Conservation (phyloP, 106 monocot species). For the Acorus gramineus region DNA sequence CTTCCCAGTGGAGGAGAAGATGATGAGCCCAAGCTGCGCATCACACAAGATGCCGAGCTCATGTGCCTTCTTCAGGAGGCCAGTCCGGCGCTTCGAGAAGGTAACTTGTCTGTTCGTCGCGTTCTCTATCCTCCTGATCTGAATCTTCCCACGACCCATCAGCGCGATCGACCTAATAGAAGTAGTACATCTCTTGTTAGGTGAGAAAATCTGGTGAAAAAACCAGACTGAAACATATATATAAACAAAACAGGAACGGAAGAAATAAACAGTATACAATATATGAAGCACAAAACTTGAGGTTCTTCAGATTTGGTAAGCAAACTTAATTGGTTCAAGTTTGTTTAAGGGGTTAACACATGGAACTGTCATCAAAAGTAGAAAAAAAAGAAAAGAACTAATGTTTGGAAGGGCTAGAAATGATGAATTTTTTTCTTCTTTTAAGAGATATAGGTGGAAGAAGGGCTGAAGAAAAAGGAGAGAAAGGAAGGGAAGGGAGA, state of each 20-base stretch:
- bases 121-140: slow-evolving; percentile 75
- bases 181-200: neutral
- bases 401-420: too few species aligned
- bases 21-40: slow-evolving; percentile 50
- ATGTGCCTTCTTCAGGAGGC: slow-evolving; percentile 64
- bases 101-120: slow-evolving; percentile 57
- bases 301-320: slow-evolving; percentile 8
- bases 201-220: neutral
- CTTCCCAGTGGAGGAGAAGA: slow-evolving; percentile 60
- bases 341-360: too few species aligned
- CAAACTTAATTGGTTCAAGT: slow-evolving; percentile 9
- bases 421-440: too few species aligned
- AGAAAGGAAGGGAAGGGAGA: too few species aligned
- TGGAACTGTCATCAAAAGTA: too few species aligned
- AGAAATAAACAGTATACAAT: neutral
- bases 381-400: too few species aligned
- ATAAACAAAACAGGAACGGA: neutral
- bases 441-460: too few species aligned
- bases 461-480: too few species aligned
- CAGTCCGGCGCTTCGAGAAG: slow-evolving; percentile 61
- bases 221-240: neutral
- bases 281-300: slow-evolving; percentile 1
- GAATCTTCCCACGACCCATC: slow-evolving; percentile 71
- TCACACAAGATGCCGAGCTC: slow-evolving; percentile 60
- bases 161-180: too few species aligned